These are phyloP conservation scores for Auricularia sp. DNA, from an alignment of 768 basidiomycete species.

Conservation along the genomic window DNA sequence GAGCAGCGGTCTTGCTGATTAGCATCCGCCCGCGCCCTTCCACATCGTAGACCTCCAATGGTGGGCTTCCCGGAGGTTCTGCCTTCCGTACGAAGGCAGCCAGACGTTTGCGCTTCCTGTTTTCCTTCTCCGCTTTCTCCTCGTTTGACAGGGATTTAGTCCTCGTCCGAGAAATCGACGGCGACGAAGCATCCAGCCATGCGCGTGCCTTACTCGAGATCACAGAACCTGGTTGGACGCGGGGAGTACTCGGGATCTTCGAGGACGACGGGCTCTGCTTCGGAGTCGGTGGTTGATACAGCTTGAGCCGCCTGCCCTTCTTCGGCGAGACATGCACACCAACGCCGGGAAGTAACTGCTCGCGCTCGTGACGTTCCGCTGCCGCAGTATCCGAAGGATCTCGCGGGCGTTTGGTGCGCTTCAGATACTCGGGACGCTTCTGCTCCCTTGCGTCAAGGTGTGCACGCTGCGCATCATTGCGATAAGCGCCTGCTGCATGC, in stretches of 20 bases:
- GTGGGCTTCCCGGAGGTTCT: conserved; percentile 15
- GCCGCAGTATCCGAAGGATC: conserved; percentile 29
- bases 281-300: conserved; percentile 41
- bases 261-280: neutral
- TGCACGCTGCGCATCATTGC: neutral
- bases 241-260: neutral
- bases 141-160: conserved; percentile 15
- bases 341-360: conserved; percentile 24
- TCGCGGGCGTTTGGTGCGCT: conserved; percentile 40
- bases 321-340: conserved; percentile 61
- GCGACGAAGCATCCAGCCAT: conserved; percentile 19
- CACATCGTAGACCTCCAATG: conserved; percentile 44
- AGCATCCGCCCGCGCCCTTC: conserved; percentile 63
- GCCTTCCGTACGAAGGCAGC: conserved; percentile 49
- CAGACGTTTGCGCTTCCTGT: conserved; percentile 56
- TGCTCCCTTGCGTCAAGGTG: neutral
- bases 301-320: conserved; percentile 60
- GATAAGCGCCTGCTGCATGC: neutral
- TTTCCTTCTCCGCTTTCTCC: conserved; percentile 41
- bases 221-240: neutral
- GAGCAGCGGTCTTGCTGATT: conserved; percentile 42
- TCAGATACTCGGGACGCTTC: conserved; percentile 57
- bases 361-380: conserved; percentile 13
- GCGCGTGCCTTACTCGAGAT: neutral
- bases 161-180: neutral